A percentile compares a stretch with the other conserved stretches of the same genome.
Conservation (phyloP, 306 rosid species). For the Quercus ilex region DNA sequence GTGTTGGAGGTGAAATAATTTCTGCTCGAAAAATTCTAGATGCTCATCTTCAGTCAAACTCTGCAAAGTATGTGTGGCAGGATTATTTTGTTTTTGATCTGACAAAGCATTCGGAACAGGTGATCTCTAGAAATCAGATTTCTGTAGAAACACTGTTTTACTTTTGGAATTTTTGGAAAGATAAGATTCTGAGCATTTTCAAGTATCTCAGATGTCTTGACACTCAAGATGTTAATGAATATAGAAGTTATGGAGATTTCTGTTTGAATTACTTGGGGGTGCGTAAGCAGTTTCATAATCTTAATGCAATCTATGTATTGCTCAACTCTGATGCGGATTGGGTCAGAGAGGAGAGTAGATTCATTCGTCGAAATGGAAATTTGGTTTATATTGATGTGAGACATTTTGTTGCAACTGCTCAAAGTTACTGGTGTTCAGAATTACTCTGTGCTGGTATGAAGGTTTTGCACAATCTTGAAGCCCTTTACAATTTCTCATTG, state of each 20-base stretch:
- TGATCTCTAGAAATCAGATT: constrained; percentile 26
- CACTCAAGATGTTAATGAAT: constrained; percentile 24
- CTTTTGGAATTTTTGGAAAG: constrained; percentile 77
- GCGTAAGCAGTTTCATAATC: constrained; percentile 21
- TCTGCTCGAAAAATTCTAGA: constrained; percentile 60
- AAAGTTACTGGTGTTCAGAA: constrained; percentile 54
- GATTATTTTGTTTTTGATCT: constrained; percentile 30
- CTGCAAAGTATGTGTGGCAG: constrained; percentile 38
- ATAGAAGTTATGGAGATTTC: constrained; percentile 32
- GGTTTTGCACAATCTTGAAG: constrained; percentile 46
- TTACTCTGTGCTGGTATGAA: constrained; percentile 40
- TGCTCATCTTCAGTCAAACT: constrained; percentile 38
- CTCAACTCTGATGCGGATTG: constrained; percentile 60
- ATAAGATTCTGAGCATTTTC: constrained; percentile 28
- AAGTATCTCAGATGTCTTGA: constrained; percentile 35
- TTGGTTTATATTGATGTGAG: constrained; percentile 36
- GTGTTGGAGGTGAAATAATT: constrained; percentile 48
- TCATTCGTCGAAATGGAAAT: constrained; percentile 33
- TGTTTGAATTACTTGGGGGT: constrained; percentile 60
- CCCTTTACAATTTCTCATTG: constrained; percentile 24
- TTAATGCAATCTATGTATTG: constrained; percentile 28
- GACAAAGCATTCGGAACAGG: constrained; percentile 20
- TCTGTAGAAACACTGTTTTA: constrained; percentile 52
- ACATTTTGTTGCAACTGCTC: constrained; percentile 36
- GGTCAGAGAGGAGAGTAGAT: constrained; percentile 33